These are phyloP conservation scores for Geranium brycei DNA, from an alignment of 345 rosid species.

Conservation along the genomic window DNA sequence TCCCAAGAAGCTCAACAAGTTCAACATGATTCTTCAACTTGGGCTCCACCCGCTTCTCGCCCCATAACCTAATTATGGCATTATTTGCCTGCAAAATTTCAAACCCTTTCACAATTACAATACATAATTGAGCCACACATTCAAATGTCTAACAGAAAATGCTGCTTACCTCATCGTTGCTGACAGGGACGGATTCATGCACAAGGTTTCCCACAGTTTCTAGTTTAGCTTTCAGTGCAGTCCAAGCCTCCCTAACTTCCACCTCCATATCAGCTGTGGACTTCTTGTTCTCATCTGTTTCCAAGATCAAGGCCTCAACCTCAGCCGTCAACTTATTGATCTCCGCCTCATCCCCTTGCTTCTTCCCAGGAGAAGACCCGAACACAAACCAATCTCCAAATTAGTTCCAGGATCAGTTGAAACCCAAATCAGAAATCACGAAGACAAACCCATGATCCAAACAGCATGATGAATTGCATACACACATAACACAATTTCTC, in stretches of 20 bases:
- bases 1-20: constrained; percentile 75
- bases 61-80: constrained; percentile 46
- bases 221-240: constrained; percentile 41
- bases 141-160: background rate
- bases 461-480: too few species aligned
- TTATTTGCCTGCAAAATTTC: constrained; percentile 47
- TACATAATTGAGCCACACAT: background rate
- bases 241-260: constrained; percentile 55
- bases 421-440: too few species aligned
- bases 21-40: constrained; percentile 80
- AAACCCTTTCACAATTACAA: background rate
- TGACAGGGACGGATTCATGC: constrained; percentile 75
- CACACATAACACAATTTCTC: too few species aligned
- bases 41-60: constrained; percentile 40
- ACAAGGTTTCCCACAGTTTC: constrained; percentile 69
- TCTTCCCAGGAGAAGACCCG: background rate
- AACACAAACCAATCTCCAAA: too few species aligned
- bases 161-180: constrained; percentile 51
- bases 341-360: too few species aligned
- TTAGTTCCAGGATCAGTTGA: too few species aligned
- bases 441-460: too few species aligned
- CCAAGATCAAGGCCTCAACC: constrained; percentile 48
- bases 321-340: constrained; percentile 23
- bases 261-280: constrained; percentile 39
- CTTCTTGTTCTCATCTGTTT: constrained; percentile 41